Evolutionary conservation across 805 yeast genomes (phyloP), one percentile per base, ranked within the genome.

Genomic region (Grigorovia humatica): DNA sequence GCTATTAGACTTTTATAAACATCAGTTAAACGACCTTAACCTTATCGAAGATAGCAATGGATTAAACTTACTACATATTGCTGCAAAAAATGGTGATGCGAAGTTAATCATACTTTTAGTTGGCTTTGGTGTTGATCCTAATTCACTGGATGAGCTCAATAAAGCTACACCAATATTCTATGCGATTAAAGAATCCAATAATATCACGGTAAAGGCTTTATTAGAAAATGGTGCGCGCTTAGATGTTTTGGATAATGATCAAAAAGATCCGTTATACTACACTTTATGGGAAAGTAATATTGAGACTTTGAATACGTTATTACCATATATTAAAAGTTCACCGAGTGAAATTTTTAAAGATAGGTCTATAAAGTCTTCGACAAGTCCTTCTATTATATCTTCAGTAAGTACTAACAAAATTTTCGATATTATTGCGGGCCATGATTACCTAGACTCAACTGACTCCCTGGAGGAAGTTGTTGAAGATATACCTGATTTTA

Each of bases 231-330:
- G 91, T 5, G 96, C 97, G 0, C 76, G 80, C 52, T 73, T 83
- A 52, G 71, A 73, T 44, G 64, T 85, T 19, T 73, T 79, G 15
- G 98, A 93, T 68, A 93, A 85, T 54, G 86, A 87, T 54, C 85
- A 88, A 4, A 77, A 78, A 58, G 79, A 83, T 49, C 96, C 96
- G 0, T 62, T 90, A 46, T 91, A 85, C 65, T 87, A 91, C 65
- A 91, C 97, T 27, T 85, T 90, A 20, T 87, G 95, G 80, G 97
- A 90, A 66, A 98, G 99, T 23, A 91, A 89, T 62, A 81, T 88
- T 30, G 77, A 74, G n/a, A 91, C 88, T 2, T 70, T 90, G 57
- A 83, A 86, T 64, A 82, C 82, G 20, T 71, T 91, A 46, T 73
- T 82, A 18, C 52, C 53, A 17, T 50, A 47, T 38, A n/a, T 52